These are phyloP conservation scores for Gossypium sturtianum DNA, from an alignment of 345 rosid species.

Conservation along the genomic window DNA sequence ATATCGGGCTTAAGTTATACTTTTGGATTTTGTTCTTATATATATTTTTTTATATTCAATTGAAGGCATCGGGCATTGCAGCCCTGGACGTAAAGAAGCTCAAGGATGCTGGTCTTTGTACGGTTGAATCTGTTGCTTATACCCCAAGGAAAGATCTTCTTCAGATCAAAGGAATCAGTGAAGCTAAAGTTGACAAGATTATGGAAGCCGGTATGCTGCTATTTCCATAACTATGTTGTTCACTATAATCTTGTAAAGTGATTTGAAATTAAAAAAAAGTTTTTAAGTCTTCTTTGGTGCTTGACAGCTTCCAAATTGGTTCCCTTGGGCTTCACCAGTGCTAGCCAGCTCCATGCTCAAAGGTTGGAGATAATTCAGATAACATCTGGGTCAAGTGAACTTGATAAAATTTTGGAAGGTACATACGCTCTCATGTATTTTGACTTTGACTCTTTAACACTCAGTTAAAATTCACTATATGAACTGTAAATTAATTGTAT, in stretches of 20 bases:
- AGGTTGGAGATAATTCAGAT: constrained; percentile 91
- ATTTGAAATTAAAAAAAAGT: not conserved
- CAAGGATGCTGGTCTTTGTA: constrained; percentile 88
- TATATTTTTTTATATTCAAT: not conserved
- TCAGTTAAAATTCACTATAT: not conserved
- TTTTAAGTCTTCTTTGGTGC: constrained; percentile 12
- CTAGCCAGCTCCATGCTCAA: constrained; percentile 91
- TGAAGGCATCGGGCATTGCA: constrained; percentile 79
- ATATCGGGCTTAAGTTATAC: not conserved
- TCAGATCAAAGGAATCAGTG: constrained; percentile 74
- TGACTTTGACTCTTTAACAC: not conserved
- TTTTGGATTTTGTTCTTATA: not conserved
- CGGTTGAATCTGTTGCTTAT: constrained; percentile 85
- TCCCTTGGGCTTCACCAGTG: constrained; percentile 92
- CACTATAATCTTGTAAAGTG: not conserved
- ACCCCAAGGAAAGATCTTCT: constrained; percentile 95
- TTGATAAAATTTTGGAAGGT: constrained; percentile 94
- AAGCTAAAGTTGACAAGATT: constrained; percentile 91
- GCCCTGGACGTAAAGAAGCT: constrained; percentile 83
- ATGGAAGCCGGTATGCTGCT: constrained; percentile 72
- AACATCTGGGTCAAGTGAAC: constrained; percentile 90
- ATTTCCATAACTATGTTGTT: not conserved
- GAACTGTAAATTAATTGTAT: not conserved
- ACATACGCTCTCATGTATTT: constrained; percentile 3
- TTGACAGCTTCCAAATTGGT: constrained; percentile 79